Evolutionary conservation across 192 early-diverging fungal species (phyloP), one percentile per base, ranked within the genome.

Genomic region (Umbelopsis ramanniana): DNA sequence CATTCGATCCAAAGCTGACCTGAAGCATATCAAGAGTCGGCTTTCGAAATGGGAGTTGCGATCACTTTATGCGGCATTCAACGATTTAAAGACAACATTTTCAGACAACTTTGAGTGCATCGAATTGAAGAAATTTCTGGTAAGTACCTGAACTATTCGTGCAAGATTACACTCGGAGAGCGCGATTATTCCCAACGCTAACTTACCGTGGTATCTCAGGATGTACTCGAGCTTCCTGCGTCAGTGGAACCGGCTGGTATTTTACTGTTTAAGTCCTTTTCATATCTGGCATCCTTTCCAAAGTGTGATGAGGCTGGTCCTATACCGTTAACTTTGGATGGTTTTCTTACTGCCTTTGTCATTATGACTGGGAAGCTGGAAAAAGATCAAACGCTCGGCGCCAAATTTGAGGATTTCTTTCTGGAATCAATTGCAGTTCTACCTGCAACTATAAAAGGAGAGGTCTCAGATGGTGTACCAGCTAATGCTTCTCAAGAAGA

Each of bases 191-290:
- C 23, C 45, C 6, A 9, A 14, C 29, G 48, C 11, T 2, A 45
- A 35, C 10, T 35, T 8, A 9, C 46, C 15, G 26, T 21, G 24
- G 6, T 45, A 54, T 29, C 48, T 22, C 38, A 79, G 77, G 69
- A 67, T n/a, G 63, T 75, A 21, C 38, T 79, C 6, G 43, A 66
- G 6, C 33, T 79, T 11, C 74, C 78, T n/a, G 8, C 57, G 12
- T 38, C 66, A 23, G n/a, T 80, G 12, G 75, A 76, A 46, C 60
- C 74, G 2, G 79, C 79, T 7, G 74, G 71, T 17, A 47, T 80
- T 22, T 46, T 80, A 19, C 67, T 80, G 6, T 80, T 74, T 53
- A 80, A 80, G 68, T 72, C 74, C 0, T 76, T 80, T 26, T 80
- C 79, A 1, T 74, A 80, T 4, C 69, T 76, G 11, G 79, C 74